phyloP scores from a whole-genome alignment of 2,329 filamentous ascomycete genomes.

The Trichoderma koningii region DNA sequence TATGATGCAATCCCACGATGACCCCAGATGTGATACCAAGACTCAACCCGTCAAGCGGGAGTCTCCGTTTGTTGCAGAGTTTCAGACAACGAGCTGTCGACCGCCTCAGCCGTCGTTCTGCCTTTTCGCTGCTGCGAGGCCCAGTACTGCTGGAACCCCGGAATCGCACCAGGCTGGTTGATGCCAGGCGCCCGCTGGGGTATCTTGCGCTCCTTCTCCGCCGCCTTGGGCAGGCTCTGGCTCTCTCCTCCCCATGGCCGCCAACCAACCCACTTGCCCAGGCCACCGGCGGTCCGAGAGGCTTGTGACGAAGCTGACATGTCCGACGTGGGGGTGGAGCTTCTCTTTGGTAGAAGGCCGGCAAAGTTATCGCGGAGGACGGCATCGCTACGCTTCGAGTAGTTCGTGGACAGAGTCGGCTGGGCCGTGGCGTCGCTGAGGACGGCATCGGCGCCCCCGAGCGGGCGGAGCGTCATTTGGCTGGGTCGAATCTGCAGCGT shows the following conservation, averaged over 20 bases:
- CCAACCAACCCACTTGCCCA: slow-evolving; percentile 54
- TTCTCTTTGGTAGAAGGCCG: slow-evolving; percentile 41
- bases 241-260: slow-evolving; percentile 46
- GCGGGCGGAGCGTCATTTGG: slow-evolving; percentile 64
- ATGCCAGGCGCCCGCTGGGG: slow-evolving; percentile 66
- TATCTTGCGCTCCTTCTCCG: slow-evolving; percentile 39
- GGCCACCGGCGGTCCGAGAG: slow-evolving; percentile 33
- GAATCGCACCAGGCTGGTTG: slow-evolving; percentile 74
- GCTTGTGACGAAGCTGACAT: slow-evolving; percentile 34
- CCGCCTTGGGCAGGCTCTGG: slow-evolving; percentile 8
- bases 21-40: too few species aligned
- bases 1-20: not conserved
- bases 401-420: slow-evolving; percentile 55
- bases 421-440: slow-evolving; percentile 61
- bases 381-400: slow-evolving; percentile 53
- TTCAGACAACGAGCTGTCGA: slow-evolving; percentile 65
- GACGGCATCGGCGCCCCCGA: slow-evolving; percentile 58
- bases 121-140: slow-evolving; percentile 54
- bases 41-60: not conserved
- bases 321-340: slow-evolving; percentile 39
- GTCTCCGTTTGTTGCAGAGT: slow-evolving; percentile 45
- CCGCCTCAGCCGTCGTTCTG: slow-evolving; percentile 57
- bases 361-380: slow-evolving; percentile 60
- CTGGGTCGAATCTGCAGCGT: slow-evolving; percentile 74
- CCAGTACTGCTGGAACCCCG: slow-evolving; percentile 66